Percentiles rank a stretch among this genome's conserved stretches.
Conservation (phyloP, 257 asterid species). For the Marsdenia floribunda region DNA sequence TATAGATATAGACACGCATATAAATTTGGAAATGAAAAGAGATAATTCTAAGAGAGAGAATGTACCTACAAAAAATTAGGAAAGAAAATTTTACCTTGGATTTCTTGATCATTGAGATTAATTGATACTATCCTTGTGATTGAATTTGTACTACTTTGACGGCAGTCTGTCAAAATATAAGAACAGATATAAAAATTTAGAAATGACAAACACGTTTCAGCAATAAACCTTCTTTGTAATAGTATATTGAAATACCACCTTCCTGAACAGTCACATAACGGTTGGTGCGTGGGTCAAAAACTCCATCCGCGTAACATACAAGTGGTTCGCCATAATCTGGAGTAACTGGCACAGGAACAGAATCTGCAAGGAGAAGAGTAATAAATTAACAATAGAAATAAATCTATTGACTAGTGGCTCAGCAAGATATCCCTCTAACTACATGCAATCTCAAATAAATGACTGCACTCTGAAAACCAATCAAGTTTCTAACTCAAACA, state of each 20-base stretch:
- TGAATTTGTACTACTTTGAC: slow-evolving; percentile 57
- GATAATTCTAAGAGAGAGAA: too few species aligned
- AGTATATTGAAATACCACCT: slow-evolving; percentile 40
- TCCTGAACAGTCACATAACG: slow-evolving; percentile 76
- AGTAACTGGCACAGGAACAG: slow-evolving; percentile 72
- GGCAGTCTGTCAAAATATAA: slow-evolving; percentile 52
- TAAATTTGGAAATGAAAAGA: not conserved
- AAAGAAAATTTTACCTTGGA: slow-evolving; percentile 44
- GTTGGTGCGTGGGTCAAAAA: slow-evolving; percentile 65
- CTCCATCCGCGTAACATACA: slow-evolving; percentile 91
- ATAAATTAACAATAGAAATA: not conserved
- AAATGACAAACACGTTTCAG: slow-evolving; percentile 4
- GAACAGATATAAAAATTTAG: too few species aligned
- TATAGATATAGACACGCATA: too few species aligned
- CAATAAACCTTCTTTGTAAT: slow-evolving; percentile 5
- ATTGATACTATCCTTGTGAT: slow-evolving; percentile 66
- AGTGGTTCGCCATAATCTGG: slow-evolving; percentile 69
- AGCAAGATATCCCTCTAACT: too few species aligned
- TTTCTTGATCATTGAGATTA: slow-evolving; percentile 32
- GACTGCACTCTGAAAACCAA: too few species aligned
- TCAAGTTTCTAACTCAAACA: too few species aligned
- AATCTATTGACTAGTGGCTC: too few species aligned
- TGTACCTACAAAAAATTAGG: not conserved
- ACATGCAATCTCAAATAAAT: too few species aligned
- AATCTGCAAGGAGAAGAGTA: slow-evolving; percentile 39